Evolutionary conservation across 1,284 basidiomycete species (phyloP), one percentile per base, ranked within the genome.

Genomic region (Calocybe gambosa): DNA sequence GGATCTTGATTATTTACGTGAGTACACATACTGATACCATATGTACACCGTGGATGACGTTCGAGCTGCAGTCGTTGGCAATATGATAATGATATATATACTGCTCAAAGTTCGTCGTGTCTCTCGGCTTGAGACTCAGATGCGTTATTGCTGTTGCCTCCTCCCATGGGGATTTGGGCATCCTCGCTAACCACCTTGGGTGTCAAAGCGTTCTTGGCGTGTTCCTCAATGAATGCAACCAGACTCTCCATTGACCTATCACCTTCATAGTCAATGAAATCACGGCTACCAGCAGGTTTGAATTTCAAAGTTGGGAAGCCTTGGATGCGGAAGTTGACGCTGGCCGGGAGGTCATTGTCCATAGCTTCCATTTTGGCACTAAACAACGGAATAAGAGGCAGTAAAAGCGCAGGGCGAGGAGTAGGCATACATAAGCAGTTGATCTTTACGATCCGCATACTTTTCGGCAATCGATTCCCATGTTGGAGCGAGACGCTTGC

Each of bases 241-340:
- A 97, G 68, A 59, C 78, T 85, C 70, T 96, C 93, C 52, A 93
- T 69, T 5, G 86, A 85, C 53, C 93, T 84, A 64, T 96, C 94
- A 52, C 93, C 93, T 54, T 89, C 85, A 63, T 93, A 97, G 65
- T 97, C 92, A 51, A 97, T 71, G 71, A 94, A 98, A 48, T 89
- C 84, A 49, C 74, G 74, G 37, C 79, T 71, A 45, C 95, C 94
- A 19, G 96, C 95, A 8, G 85, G 79, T 71, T 93, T 93, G 80
- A 99, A 96, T 67, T 98, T 98, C 65, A 99, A 68, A 1, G 96
- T 98, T 7, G 95, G 95, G 91, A 96, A 98, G 39, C 90, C 86
- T 47, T 73, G 60, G 53, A 95, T 70, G 46, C 82, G 80, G 90
- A 99, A 97, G 26, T 88, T 83, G 44, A 88, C 82, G 13, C 80